Conservation (phyloP, 129 eudicot species). For the sunflower (Helianthus annuus) region HanXRQr2.0-SUNRISE NC_035438.2:78871309-78871808, state of each 20-base stretch:
- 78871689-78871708: slow-evolving; percentile 88
- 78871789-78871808: slow-evolving; percentile 51
- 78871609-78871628: slow-evolving; percentile 23
- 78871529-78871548: slow-evolving; percentile 71
- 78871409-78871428: no score
- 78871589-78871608: slow-evolving; percentile 52
- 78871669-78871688: slow-evolving; percentile 67
- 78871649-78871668: slow-evolving; percentile 27
- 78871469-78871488: no score
- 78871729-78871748: slow-evolving; percentile 34
- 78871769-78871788: slow-evolving; percentile 19
- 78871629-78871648: slow-evolving; percentile 60
- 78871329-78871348: no score
- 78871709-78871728: slow-evolving; percentile 79
- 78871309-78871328: no score
- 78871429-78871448: no score
- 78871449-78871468: no score
- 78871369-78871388: no score
- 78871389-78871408: no score
- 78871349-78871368: no score
- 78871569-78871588: slow-evolving; percentile 67
- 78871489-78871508: no score
- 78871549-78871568: slow-evolving; percentile 79
- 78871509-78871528: slow-evolving; percentile 53
- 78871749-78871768: slow-evolving; percentile 49